Evolutionary conservation across 805 yeast species (phyloP), one percentile per base, ranked within the genome.

Genomic region (Starmera amethionina): DNA sequence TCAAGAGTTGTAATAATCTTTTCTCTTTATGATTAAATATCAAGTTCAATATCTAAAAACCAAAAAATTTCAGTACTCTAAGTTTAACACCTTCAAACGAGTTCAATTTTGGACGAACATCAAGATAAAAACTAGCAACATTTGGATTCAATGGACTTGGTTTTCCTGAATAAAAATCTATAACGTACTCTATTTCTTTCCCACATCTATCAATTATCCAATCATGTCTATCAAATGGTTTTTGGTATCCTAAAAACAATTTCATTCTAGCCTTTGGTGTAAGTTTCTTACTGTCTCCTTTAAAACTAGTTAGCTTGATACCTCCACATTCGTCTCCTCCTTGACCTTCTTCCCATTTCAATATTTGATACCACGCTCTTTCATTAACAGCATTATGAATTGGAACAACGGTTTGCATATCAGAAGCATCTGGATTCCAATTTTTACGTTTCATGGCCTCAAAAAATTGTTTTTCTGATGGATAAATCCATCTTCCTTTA

Each of bases 211-310:
- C 79, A 10, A 90, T 72, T 7, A 73, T 68, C 98, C 98, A 90
- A 61, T 90, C 98, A 57, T 90, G 98, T 52, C 98, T 73, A 62
- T 90, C 98, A 63, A 90, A 90, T 0, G 98, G 98, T 45, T 73
- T 73, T 38, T 77, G 78, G 42, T 74, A 69, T 0, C 95, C 96
- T 39, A 85, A 52, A 32, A 77, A 54, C 39, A 74, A 60, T 43
- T 79, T 74, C 44, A 82, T 66, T 45, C 85, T 71, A 0, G 97
- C 97, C 50, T 93, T 71, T 6, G 98, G 98, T 0, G 97, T 87
- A 33, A 87, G 52, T 50, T 83, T 82, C 46, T 77, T 75, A 36
- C 89, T 77, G 56, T 93, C 95, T 7, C 97, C 98, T 59, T 83
- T 80, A 62, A 90, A 90, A 48, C 86, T 79, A 2, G 93, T 79